Percentiles rank a stretch among this genome's conserved stretches.
phyloP scores from a whole-genome alignment of 257 asterid genomes.

The Jacaranda mimosifolia region DNA sequence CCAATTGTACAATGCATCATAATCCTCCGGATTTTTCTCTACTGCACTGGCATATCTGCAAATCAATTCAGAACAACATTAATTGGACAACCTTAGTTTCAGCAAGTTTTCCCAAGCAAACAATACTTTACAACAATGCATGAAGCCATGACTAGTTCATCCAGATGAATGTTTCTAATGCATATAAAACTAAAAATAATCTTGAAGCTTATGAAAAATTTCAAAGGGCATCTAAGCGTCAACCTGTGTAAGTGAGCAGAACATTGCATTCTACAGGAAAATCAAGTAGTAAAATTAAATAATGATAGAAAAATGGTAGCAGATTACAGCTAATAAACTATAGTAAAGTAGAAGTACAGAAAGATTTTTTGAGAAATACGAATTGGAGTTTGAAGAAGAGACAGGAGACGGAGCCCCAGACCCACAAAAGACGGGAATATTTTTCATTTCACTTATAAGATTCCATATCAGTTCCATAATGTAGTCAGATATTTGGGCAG shows the following conservation, averaged over 20 bases:
- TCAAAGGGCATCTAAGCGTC: too few species aligned
- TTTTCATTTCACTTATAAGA: neutral
- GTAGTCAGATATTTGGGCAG: neutral
- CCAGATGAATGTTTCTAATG: neutral
- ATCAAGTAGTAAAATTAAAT: neutral
- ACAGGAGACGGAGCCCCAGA: neutral
- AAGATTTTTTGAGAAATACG: neutral
- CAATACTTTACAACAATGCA: neutral
- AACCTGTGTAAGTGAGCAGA: too few species aligned
- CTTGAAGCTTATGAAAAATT: neutral
- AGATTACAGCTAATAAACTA: neutral
- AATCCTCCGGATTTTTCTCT: conserved; percentile 72
- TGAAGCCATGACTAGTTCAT: neutral
- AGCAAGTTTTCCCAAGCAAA: neutral
- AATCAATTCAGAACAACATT: conserved; percentile 9
- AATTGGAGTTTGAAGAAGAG: neutral
- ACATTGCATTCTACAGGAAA: neutral
- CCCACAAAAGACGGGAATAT: too few species aligned
- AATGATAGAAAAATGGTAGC: neutral
- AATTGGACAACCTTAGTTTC: neutral
- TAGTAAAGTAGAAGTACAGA: conserved; percentile 1
- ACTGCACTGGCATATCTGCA: conserved; percentile 70
- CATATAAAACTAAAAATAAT: neutral
- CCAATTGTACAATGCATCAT: conserved; percentile 76
- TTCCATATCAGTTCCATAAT: neutral